Evolutionary conservation across 768 basidiomycete genomes (phyloP).

Genomic region (Podaxis rugospora): DNA sequence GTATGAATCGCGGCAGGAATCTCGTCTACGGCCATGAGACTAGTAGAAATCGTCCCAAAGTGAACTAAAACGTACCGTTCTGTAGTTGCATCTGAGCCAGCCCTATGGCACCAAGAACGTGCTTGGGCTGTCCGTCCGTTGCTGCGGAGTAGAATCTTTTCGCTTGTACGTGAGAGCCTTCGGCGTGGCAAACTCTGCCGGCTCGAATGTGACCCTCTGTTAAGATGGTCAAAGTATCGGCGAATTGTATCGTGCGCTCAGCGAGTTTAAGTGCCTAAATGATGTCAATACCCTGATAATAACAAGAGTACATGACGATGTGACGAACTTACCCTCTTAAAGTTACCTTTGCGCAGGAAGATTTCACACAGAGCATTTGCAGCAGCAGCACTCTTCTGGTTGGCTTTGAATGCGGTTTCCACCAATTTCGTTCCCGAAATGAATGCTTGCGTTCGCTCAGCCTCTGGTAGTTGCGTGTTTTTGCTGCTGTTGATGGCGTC

Average conservation of each 20-base stretch:
- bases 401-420: slow-evolving; percentile 76
- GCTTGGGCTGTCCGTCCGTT: slow-evolving; percentile 65
- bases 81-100: slow-evolving; percentile 85
- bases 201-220: slow-evolving; percentile 86
- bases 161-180: slow-evolving; percentile 61
- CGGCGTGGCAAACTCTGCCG: slow-evolving; percentile 74
- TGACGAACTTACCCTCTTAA: slow-evolving; percentile 44
- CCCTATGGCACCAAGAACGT: slow-evolving; percentile 77
- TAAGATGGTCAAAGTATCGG: slow-evolving; percentile 80
- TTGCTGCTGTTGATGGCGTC: slow-evolving; percentile 87
- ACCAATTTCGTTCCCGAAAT: slow-evolving; percentile 64
- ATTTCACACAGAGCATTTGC: slow-evolving; percentile 82
- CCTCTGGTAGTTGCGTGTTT: slow-evolving; percentile 54
- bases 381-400: slow-evolving; percentile 74
- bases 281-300: not conserved
- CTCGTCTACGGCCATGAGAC: slow-evolving; percentile 51
- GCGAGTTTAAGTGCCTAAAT: slow-evolving; percentile 83
- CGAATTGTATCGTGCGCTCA: slow-evolving; percentile 90
- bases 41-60: not conserved
- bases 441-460: slow-evolving; percentile 59
- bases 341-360: slow-evolving; percentile 67
- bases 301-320: slow-evolving; percentile 1
- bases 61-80: slow-evolving; percentile 47
- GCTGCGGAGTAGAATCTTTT: slow-evolving; percentile 66
- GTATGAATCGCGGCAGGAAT: slow-evolving; percentile 82